phyloP scores from a whole-genome alignment of 2,329 filamentous ascomycete genomes.

The Berkeleyomyces rouxiae region DNA sequence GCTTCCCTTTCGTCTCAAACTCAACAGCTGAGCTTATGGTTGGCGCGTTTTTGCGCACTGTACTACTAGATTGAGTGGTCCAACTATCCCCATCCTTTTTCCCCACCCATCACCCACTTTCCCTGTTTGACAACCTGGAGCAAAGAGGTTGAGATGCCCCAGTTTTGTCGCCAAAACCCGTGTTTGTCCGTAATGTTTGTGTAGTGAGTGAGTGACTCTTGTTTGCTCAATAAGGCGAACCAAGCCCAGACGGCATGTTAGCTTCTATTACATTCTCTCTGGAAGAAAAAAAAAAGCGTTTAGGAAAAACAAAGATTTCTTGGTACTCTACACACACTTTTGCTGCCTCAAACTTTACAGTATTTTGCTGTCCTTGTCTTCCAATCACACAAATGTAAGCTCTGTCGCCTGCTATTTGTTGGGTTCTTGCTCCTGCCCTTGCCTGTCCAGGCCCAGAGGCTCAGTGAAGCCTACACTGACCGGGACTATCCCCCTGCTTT shows the following conservation, averaged over 20 bases:
- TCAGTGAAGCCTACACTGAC: too few species aligned
- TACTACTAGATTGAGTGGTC: background rate
- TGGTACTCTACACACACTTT: too few species aligned
- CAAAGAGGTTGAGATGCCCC: background rate
- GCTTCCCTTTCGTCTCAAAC: background rate
- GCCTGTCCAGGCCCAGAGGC: background rate
- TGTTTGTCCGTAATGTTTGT: background rate
- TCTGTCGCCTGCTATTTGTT: background rate
- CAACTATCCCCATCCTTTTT: constrained; percentile 5
- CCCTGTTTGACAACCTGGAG: background rate
- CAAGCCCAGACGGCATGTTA: background rate
- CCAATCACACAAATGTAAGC: background rate
- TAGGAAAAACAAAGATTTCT: too few species aligned
- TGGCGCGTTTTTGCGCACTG: constrained; percentile 1
- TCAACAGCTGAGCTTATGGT: constrained; percentile 2
- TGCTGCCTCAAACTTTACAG: too few species aligned
- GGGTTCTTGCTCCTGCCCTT: background rate
- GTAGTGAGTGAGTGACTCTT: background rate
- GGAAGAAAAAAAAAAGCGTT: too few species aligned
- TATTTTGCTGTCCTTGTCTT: background rate
- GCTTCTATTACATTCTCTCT: background rate
- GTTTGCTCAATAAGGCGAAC: background rate
- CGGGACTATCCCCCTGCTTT: too few species aligned
- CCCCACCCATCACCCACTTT: constrained; percentile 3
- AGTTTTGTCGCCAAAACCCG: background rate